Evolutionary conservation across 352 stramenopile genomes (phyloP), one percentile per base, ranked within the genome.

Genomic region (Globisporangium viniferum): DNA sequence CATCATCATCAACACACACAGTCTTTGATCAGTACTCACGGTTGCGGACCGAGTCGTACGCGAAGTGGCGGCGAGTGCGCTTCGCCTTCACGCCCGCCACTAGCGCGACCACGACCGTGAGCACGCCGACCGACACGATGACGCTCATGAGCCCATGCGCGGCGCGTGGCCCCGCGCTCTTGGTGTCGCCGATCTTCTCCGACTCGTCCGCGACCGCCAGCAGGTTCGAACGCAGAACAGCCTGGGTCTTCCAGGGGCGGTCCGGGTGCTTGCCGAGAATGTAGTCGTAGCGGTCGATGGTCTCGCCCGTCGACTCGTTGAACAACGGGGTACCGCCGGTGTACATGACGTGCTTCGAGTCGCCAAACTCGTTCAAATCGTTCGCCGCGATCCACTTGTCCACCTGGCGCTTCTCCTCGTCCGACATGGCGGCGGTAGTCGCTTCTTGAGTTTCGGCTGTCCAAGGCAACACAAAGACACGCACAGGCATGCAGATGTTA

Each of bases 261-360:
- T 88, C 73, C 1, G 79, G 77, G 67, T 93, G 83, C 8, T 69
- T 66, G 44, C 62, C 71, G 54, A 82, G 48, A 51, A 95, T 93
- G 80, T 94, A 95, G 59, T 73, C 73, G 68, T 84, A 92, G 46
- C 75, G 74, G 67, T 93, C 82, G 5, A 64, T 78, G 24, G 44
- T 71, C 36, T 66, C 62, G 55, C 86, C 88, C 24, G 81, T 92
- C n/a, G 36, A 73, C 73, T 94, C 85, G 60, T 93, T 67, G 63
- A 93, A 94, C 20, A 95, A 70, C 62, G 88, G 88, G n/a, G 86
- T 93, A 36, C 88, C 88, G 5, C 86, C 88, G 2, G 75, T 78
- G 74, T 95, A 95, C 51, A 77, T 76, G 20, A 60, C 91, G 51
- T 74, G 79, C 44, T 69, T 69, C 44, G 64, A 29, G 56, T 69